These are phyloP conservation scores for Thraustochytrium aureum DNA, from an alignment of 352 stramenopile genomes.

Conservation along the genomic window DNA sequence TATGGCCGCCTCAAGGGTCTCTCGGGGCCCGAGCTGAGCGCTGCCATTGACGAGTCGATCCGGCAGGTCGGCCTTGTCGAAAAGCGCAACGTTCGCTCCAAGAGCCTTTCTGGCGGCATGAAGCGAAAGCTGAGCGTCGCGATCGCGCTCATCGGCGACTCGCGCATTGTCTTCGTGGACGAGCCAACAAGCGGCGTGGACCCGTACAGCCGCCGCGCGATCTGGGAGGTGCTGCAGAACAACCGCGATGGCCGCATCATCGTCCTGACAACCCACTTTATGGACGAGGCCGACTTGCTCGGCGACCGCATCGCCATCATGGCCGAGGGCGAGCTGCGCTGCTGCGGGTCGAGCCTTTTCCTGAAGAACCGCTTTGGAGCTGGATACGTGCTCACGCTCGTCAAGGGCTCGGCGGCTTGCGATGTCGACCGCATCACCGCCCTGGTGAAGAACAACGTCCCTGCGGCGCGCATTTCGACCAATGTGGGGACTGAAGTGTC, in stretches of 20 bases:
- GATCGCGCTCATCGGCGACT: conserved; percentile 91
- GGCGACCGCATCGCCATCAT: conserved; percentile 71
- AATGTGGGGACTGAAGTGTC: conserved; percentile 71
- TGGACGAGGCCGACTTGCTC: conserved; percentile 80
- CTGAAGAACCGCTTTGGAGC: conserved; percentile 57
- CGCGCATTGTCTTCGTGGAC: conserved; percentile 79
- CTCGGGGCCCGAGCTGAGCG: conserved; percentile 53
- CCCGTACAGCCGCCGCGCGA: conserved; percentile 88
- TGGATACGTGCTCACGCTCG: conserved; percentile 56
- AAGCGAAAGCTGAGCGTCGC: conserved; percentile 95
- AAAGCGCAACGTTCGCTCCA: conserved; percentile 71
- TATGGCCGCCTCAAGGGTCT: conserved; percentile 68
- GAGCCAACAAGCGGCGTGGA: conserved; percentile 94
- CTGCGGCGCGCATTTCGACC: conserved; percentile 55
- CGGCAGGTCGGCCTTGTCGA: conserved; percentile 79
- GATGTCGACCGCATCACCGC: conserved; percentile 58
- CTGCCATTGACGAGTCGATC: conserved; percentile 72
- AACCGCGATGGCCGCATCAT: conserved; percentile 79
- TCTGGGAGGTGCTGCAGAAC: conserved; percentile 86
- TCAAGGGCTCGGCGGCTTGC: conserved; percentile 17
- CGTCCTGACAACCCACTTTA: conserved; percentile 91
- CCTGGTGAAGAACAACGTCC: conserved; percentile 29
- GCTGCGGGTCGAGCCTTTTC: conserved; percentile 61
- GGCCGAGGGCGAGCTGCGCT: conserved; percentile 65
- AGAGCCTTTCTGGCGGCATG: conserved; percentile 79